Evolutionary conservation across 2,329 filamentous ascomycete genomes (phyloP), one percentile per base, ranked within the genome.

Genomic region (Leptographium flavum): DNA sequence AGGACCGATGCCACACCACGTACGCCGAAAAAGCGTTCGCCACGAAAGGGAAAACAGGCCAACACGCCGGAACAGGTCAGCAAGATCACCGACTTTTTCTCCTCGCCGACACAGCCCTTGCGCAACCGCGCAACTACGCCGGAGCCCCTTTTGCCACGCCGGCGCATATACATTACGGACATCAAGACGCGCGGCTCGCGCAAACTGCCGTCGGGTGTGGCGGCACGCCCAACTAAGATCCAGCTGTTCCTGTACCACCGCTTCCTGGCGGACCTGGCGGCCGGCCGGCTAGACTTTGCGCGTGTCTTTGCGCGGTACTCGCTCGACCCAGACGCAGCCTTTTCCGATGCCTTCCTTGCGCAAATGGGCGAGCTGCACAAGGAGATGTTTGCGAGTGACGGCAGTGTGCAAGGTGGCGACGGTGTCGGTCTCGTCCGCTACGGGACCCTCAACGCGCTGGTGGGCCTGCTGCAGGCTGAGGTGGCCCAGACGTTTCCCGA

Each of bases 181-280:
- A 77, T 94, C 51, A 98, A 98, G 62, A 96, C 90, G 0, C 75
- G 88, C 17, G 71, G 70, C 1, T 76, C 73, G 4, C 67, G 64
- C n/a, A 72, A 70, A 3, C 57, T 85, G 3, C 85, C 87, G 2
- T 69, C 74, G 1, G 75, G 77, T 21, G 66, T 76, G 1, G 74
- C 79, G 0, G 70, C 86, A 38, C 75, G 83, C 11, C 85, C 86
- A 0, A 85, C 87, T 1, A 77, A 81, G 54, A 81, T 95, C 49
- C 92, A 98, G 58, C 69, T 96, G 1, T 87, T 93, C 62, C 67
- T 96, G 0, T 98, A 96, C 58, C 87, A 90, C 52, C 79, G 80
- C 23, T 78, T 96, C 44, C 69, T 98, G n/a, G 76, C 79, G 10
- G 72, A 79, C 3, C 76, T 96, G 55, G 84, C 82, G 1, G 71